These are phyloP conservation scores for Mycosphaerella sp. DNA, from an alignment of 2,329 filamentous ascomycete species.

Conservation along the genomic window DNA sequence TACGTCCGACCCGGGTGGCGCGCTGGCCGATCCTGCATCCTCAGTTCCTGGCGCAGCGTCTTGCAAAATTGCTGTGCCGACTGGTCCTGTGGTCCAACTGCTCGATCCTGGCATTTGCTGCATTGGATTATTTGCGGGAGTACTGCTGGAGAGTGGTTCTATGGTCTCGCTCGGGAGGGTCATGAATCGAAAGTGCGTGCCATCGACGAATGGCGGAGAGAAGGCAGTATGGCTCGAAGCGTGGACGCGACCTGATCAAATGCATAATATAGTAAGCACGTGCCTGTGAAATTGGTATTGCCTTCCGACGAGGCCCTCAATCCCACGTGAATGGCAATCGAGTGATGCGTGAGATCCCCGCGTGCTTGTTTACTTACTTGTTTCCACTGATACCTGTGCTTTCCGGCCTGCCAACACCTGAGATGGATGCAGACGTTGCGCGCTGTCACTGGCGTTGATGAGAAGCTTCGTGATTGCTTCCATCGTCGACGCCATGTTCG, in stretches of 20 bases:
- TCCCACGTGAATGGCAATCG: too few relatives aligned
- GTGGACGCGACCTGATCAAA: too few relatives aligned
- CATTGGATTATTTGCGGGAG: constrained; percentile 6
- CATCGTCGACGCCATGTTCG: constrained; percentile 1
- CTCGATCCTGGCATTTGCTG: constrained; percentile 6
- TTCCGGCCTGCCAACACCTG: constrained; percentile 26
- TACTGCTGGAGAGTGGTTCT: constrained; percentile 12
- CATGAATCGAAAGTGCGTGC: constrained; percentile 20
- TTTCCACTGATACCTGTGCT: not conserved
- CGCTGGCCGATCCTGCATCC: not conserved
- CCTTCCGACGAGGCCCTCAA: too few relatives aligned
- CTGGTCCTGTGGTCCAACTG: constrained; percentile 8
- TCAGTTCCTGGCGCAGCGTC: not conserved
- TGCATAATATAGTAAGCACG: too few relatives aligned
- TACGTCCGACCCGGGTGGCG: constrained; percentile 34
- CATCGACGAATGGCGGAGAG: constrained; percentile 9
- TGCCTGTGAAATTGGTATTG: too few relatives aligned
- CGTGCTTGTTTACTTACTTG: not conserved
- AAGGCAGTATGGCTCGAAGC: constrained; percentile 3
- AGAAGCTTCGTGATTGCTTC: constrained; percentile 17
- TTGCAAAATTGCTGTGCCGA: not conserved
- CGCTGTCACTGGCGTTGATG: constrained; percentile 15
- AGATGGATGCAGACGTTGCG: constrained; percentile 18
- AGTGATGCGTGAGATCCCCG: not conserved
- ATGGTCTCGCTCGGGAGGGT: constrained; percentile 21